Evolutionary conservation across 1,284 basidiomycete species (phyloP).

Genomic region (Irpex rosettiformis): DNA sequence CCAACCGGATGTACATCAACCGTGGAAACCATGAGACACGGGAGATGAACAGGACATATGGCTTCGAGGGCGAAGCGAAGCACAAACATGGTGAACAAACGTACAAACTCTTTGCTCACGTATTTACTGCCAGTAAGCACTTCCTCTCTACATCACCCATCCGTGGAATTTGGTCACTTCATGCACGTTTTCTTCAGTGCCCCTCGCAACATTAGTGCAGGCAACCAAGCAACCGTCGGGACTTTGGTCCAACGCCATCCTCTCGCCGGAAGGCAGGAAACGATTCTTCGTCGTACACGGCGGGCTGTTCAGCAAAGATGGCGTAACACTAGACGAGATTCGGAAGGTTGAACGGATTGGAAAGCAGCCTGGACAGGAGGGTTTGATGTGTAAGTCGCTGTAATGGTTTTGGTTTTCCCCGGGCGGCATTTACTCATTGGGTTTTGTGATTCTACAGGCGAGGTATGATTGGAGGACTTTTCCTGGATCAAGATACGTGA

Average conservation of each 20-base stretch:
- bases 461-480: too few relatives aligned
- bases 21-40: conserved; percentile 97
- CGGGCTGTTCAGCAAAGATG: conserved; percentile 94
- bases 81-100: conserved; percentile 93
- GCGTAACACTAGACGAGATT: conserved; percentile 90
- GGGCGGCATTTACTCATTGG: neutral
- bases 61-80: conserved; percentile 96
- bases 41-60: conserved; percentile 87
- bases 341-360: conserved; percentile 85
- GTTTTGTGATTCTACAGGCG: conserved; percentile 36
- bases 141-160: neutral
- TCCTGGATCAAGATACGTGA: neutral
- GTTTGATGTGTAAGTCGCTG: conserved; percentile 80
- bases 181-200: conserved; percentile 49
- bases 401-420: neutral
- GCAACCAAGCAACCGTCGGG: conserved; percentile 62
- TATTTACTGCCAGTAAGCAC: conserved; percentile 52
- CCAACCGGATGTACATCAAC: conserved; percentile 85
- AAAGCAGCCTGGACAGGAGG: conserved; percentile 91
- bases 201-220: conserved; percentile 83
- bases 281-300: conserved; percentile 97
- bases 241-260: conserved; percentile 50
- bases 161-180: too few relatives aligned
- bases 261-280: conserved; percentile 82
- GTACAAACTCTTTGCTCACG: conserved; percentile 89